Evolutionary conservation across 441 rosid species (phyloP), one percentile per base, ranked within the genome.

Genomic region (Isatis lusitanica): DNA sequence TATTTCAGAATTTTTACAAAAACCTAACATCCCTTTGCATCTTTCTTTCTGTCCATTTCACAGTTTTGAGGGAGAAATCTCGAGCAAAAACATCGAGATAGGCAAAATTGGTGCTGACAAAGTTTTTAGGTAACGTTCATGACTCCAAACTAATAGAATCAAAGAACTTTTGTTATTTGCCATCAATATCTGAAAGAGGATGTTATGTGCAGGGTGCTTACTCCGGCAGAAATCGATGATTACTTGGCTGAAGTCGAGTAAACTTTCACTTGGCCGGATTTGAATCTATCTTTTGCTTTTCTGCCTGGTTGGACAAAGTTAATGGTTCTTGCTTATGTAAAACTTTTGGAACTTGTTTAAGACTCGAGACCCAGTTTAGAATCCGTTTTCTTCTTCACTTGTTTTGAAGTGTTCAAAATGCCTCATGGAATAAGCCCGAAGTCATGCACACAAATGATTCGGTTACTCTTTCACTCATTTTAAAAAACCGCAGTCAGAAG

Each of bases 1-100:
- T 55, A 10, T 33, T 44, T 42, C 60, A 33, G 18, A 16, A 33
- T 3, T 28, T 50, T 65, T 10, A 70, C 9, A 26, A n/a, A 39
- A 71, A 11, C 40, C 24, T 64, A 18, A 44, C 13, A 12, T 12
- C 56, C 18, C 4, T 64, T 55, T 57, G 6, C 6, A 26, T 39
- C 31, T 21, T 76, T 38, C 51, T 68, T 52, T 76, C n/a, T 17
- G 15, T 11, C 53, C 59, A 39, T 47, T 76, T 55, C 36, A n/a
- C 51, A 96, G 99, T 73, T 96, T 96, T 78, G 98, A 96, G 84
- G 99, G 99, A 40, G 97, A 96, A 74, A 96, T 96, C 51, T 91
- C 97, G 4, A 85, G 92, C 71, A 90, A 93, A 81, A 96, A 96
- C 85, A 93, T 96, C 65, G 99, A 96, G 83, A 96, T 91, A 74